These are phyloP conservation scores for Neurospora discreta DNA, from an alignment of 495 filamentous ascomycete species.

Conservation along the genomic window DNA sequence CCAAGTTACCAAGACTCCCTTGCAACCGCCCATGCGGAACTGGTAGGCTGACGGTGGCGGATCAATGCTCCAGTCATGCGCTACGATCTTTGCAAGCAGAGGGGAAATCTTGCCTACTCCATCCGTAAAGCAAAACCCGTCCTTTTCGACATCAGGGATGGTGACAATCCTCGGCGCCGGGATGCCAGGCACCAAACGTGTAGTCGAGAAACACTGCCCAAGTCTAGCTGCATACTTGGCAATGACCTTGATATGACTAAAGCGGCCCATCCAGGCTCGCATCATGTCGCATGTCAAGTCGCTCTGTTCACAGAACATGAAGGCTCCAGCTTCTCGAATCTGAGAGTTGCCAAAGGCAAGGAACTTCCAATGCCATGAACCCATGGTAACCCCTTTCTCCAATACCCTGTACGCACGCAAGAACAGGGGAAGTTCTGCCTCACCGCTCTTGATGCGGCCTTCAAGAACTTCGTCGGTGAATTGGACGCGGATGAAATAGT, in stretches of 20 bases:
- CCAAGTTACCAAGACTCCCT: slow-evolving; percentile 72
- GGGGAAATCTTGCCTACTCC: slow-evolving; percentile 87
- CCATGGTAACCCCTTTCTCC: slow-evolving; percentile 69
- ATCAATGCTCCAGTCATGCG: slow-evolving; percentile 48
- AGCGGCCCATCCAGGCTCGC: slow-evolving; percentile 83
- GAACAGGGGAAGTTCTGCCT: slow-evolving; percentile 54
- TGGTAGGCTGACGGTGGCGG: slow-evolving; percentile 72
- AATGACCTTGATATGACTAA: slow-evolving; percentile 62
- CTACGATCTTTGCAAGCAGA: slow-evolving; percentile 59
- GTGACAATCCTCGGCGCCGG: slow-evolving; percentile 29
- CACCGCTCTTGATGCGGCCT: slow-evolving; percentile 34
- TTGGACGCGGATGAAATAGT: slow-evolving; percentile 82
- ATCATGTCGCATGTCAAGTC: slow-evolving; percentile 59
- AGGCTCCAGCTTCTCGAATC: slow-evolving; percentile 84
- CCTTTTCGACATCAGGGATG: slow-evolving; percentile 54
- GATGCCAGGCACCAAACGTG: slow-evolving; percentile 49
- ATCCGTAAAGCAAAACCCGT: slow-evolving; percentile 69
- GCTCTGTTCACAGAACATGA: slow-evolving; percentile 57
- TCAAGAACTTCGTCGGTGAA: slow-evolving; percentile 69
- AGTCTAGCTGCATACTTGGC: slow-evolving; percentile 81
- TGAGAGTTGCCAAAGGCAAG: slow-evolving; percentile 95
- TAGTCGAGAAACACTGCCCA: slow-evolving; percentile 94
- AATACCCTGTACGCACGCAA: slow-evolving; percentile 60
- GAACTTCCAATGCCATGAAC: slow-evolving; percentile 73
- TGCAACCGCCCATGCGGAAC: slow-evolving; percentile 83